Evolutionary conservation across 768 basidiomycete species (phyloP), one percentile per base, ranked within the genome.

Genomic region (Termitomyces sp.): DNA sequence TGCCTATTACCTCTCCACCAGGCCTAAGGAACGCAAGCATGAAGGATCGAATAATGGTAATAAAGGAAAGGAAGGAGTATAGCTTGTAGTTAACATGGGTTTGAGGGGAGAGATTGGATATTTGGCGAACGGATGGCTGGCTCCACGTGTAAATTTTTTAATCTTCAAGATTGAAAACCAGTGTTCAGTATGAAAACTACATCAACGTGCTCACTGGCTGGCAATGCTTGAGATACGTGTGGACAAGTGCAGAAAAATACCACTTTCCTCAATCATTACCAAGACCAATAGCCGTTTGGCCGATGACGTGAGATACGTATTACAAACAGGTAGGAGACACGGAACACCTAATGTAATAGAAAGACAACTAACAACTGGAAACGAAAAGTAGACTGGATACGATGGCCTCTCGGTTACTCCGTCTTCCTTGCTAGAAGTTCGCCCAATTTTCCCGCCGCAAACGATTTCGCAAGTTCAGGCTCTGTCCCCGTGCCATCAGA

Each of bases 381-480:
- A 9, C 10, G 24, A 17, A 44, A 26, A 11, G 21, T 12, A 45
- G 5, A 38, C 35, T 12, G 34, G 21, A 15, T 43, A 9, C 12
- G 17, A 15, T 5, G 24, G 15, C 3, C 21, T 8, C 8, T 34
- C 17, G n/a, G 37, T 58, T 32, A 47, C 22, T 58, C 62, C 56
- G 57, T 64, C 60, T 69, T 67, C 57, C 74, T 68, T 49, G 75
- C 74, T 63, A 87, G 66, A 57, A 87, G 62, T 65, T 84, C 81
- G 51, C 72, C 78, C 64, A 87, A 66, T 65, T 70, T 80, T 21
- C 74, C 76, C 24, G 77, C 81, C 9, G 82, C 84, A 21, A 79
- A 69, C 7, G 83, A 79, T 51, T 70, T 71, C 22, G 68, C 69
- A 42, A 75, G 54, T 54, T 65, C 73, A 53, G 60, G 59, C 58